A percentile compares a stretch with the other conserved stretches of the same genome.
phyloP scores from a whole-genome alignment of 768 basidiomycete species.

The Termitomyces sp. region DNA sequence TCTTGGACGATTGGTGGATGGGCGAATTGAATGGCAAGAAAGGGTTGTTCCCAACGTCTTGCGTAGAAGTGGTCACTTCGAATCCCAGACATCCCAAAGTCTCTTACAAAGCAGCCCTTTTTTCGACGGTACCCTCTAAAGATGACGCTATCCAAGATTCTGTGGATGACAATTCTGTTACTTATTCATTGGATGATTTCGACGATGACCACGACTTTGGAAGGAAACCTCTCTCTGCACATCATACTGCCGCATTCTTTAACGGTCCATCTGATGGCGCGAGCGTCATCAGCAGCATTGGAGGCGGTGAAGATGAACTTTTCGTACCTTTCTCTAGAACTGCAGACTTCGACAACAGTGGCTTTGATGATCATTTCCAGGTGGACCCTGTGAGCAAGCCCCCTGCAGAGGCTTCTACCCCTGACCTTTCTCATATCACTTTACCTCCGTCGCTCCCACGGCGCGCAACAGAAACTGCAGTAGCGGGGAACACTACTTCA shows the following conservation, averaged over 20 bases:
- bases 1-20: slow-evolving; percentile 90
- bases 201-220: slow-evolving; percentile 47
- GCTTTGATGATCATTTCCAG: slow-evolving; percentile 13
- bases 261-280: slow-evolving; percentile 34
- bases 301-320: slow-evolving; percentile 39
- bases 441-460: slow-evolving; percentile 15
- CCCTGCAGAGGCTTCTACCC: neutral
- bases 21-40: slow-evolving; percentile 65
- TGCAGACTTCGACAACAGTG: neutral
- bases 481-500: slow-evolving; percentile 6
- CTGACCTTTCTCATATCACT: slow-evolving; percentile 1
- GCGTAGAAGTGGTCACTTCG: slow-evolving; percentile 49
- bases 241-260: slow-evolving; percentile 35
- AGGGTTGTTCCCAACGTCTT: slow-evolving; percentile 79
- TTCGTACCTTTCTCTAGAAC: slow-evolving; percentile 14
- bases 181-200: slow-evolving; percentile 26
- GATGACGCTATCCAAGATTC: neutral
- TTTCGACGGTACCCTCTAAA: neutral
- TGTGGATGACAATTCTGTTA: slow-evolving; percentile 12
- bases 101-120: slow-evolving; percentile 3
- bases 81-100: slow-evolving; percentile 18
- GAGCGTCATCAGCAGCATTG: slow-evolving; percentile 35
- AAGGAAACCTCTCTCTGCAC: slow-evolving; percentile 35
- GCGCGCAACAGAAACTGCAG: slow-evolving; percentile 17
- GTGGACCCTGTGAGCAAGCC: neutral